These are phyloP conservation scores for Dothiorella sarmentorum DNA, from an alignment of 2,329 filamentous ascomycete genomes.

Conservation along the genomic window DNA sequence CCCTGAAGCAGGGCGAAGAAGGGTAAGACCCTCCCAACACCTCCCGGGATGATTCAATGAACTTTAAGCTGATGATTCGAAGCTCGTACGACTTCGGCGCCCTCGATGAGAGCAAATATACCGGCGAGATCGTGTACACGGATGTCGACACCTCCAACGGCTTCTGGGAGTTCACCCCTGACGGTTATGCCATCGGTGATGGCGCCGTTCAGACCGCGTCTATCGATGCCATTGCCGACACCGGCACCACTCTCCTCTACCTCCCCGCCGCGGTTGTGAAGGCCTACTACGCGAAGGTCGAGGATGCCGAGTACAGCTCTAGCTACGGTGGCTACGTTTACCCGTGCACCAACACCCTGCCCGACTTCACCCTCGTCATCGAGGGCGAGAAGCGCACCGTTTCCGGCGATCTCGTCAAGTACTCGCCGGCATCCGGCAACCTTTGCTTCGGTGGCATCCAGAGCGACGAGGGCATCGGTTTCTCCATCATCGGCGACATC, in stretches of 20 bases:
- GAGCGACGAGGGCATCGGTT: conserved; percentile 52
- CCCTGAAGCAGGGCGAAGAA: conserved; percentile 49
- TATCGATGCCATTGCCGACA: conserved; percentile 63
- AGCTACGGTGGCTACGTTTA: conserved; percentile 55
- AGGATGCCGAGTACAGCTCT: conserved; percentile 48
- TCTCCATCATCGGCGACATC: conserved; percentile 72
- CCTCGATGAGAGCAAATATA: conserved; percentile 59
- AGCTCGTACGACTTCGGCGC: conserved; percentile 55
- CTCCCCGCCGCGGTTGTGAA: conserved; percentile 52
- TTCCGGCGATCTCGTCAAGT: conserved; percentile 57
- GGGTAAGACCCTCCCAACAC: neutral
- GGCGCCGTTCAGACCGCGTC: conserved; percentile 35
- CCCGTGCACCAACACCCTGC: conserved; percentile 50
- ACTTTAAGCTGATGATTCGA: neutral
- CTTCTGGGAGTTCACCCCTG: conserved; percentile 61
- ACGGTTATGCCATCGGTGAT: conserved; percentile 55
- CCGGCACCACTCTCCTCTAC: conserved; percentile 65
- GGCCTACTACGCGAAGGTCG: conserved; percentile 59
- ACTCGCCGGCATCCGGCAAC: conserved; percentile 41
- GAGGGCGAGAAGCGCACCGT: conserved; percentile 49
- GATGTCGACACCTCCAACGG: conserved; percentile 56
- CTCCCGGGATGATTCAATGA: neutral
- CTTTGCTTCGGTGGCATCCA: conserved; percentile 77
- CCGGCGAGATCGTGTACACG: conserved; percentile 55
- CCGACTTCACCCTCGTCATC: conserved; percentile 54